Evolutionary conservation across 805 yeast genomes (phyloP), one percentile per base, ranked within the genome.

Genomic region (Starmerella scarabaei): DNA sequence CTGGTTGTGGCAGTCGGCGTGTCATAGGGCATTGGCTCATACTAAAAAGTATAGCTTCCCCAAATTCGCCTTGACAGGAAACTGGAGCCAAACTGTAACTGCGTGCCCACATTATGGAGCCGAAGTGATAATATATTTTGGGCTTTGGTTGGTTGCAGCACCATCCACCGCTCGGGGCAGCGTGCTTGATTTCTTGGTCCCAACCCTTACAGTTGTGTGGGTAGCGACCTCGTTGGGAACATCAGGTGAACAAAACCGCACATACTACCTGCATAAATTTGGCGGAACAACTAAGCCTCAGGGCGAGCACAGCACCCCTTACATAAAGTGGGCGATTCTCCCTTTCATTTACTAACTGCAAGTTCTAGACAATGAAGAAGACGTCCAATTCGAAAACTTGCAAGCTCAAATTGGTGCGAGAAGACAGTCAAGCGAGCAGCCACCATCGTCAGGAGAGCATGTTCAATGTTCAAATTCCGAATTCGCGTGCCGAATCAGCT

Each of bases 91-190:
- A 3, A 29, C 37, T 20, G 50, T 48, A 14, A 63, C 66, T 3
- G 61, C 73, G 3, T 72, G 77, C 45, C 78, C 84, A 0, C 85
- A 78, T 54, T 78, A 77, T 48, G 58, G 71, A 6, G 73, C 73
- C 48, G 86, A 78, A 52, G 57, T 74, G 5, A 33, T 63, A 20
- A 62, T 77, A 14, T 78, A 78, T 47, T 21, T 61, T 0, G 44
- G 62, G 0, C 27, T 59, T 1, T 44, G 44, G 17, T 8, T 44
- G 5, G 32, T 53, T 9, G 37, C 50, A 4, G 23, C 20, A 16
- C 14, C 5, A 7, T 17, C 33, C 26, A 20, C 26, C 26, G 47
- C 53, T 7, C 30, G 40, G 8, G 36, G 26, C 5, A 6, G 20
- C 9, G 16, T 17, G 19, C 30, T 38, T n/a, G 44, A 42, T 15